phyloP scores from a whole-genome alignment of 2,329 filamentous ascomycete species.

The Sarocladium strictum region DNA sequence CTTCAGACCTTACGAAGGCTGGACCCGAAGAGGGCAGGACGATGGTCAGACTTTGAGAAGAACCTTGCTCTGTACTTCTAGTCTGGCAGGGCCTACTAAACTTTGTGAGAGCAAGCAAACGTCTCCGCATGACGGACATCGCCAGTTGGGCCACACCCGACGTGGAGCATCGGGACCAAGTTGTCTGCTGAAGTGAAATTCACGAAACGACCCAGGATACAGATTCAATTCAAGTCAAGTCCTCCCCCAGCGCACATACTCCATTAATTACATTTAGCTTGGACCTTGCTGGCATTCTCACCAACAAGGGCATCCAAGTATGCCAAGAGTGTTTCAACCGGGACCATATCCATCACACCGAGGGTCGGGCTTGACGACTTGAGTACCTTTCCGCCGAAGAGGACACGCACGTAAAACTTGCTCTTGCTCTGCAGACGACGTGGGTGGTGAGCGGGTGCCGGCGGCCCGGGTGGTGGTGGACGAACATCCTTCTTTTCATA shows the following conservation, averaged over 20 bases:
- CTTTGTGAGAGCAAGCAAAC: too few species aligned
- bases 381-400: conserved; percentile 65
- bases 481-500: conserved; percentile 38
- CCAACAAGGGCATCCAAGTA: conserved; percentile 72
- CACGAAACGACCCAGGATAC: too few species aligned
- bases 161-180: too few species aligned
- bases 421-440: conserved; percentile 12
- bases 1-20: conserved; percentile 59
- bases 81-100: too few species aligned
- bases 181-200: too few species aligned
- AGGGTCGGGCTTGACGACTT: conserved; percentile 62
- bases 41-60: conserved; percentile 67
- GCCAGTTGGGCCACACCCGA: too few species aligned
- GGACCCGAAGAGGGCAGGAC: conserved; percentile 67
- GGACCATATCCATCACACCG: conserved; percentile 66
- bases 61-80: conserved; percentile 17
- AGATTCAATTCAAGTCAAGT: too few species aligned
- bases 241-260: too few species aligned
- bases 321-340: conserved; percentile 53
- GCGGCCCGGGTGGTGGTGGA: conserved; percentile 16
- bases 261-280: conserved; percentile 22
- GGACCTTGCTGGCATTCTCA: conserved; percentile 35
- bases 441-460: conserved; percentile 4
- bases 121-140: too few species aligned
- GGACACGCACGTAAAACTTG: conserved; percentile 54